A percentile compares a stretch with the other conserved stretches of the same genome.
Evolutionary conservation across 1,284 basidiomycete species (phyloP).

Genomic region (Mycosarcoma maydis): DNA sequence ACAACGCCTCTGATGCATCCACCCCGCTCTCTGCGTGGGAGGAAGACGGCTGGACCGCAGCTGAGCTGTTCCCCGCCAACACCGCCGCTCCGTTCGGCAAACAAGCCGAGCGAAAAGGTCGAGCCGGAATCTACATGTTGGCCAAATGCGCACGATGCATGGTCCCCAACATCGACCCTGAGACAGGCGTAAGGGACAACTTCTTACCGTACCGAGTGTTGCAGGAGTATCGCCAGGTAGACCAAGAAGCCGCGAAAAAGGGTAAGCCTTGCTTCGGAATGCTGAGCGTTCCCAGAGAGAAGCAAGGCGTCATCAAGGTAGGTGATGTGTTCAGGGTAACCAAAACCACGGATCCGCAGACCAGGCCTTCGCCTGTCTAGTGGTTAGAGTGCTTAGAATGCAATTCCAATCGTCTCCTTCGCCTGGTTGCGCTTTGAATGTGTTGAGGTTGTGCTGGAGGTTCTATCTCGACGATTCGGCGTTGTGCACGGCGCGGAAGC

Average conservation of each 20-base stretch:
- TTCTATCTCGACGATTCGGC: too few relatives aligned
- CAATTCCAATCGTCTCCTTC: too few relatives aligned
- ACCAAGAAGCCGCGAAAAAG: slow-evolving; percentile 29
- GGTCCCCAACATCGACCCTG: slow-evolving; percentile 55
- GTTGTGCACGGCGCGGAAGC: too few relatives aligned
- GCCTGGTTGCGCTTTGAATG: too few relatives aligned
- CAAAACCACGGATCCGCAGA: slow-evolving; percentile 43
- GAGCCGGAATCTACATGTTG: slow-evolving; percentile 51
- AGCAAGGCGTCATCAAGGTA: slow-evolving; percentile 38
- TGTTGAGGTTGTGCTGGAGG: not conserved
- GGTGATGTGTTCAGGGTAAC: slow-evolving; percentile 51
- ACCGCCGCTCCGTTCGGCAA: slow-evolving; percentile 22
- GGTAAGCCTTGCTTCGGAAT: slow-evolving; percentile 61
- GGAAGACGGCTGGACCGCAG: slow-evolving; percentile 56
- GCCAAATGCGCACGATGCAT: slow-evolving; percentile 58
- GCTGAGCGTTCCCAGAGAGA: slow-evolving; percentile 45
- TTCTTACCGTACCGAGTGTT: slow-evolving; percentile 52
- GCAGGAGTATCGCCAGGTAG: slow-evolving; percentile 56
- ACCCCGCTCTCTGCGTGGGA: slow-evolving; percentile 50
- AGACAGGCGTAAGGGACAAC: slow-evolving; percentile 50
- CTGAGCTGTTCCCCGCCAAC: slow-evolving; percentile 44
- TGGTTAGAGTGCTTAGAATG: too few relatives aligned
- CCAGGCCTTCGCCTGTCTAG: slow-evolving; percentile 18
- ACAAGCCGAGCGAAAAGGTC: slow-evolving; percentile 44
- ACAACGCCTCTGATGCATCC: slow-evolving; percentile 12